Evolutionary conservation across 805 yeast species (phyloP), one percentile per base, ranked within the genome.

Genomic region (Pichia exigua): DNA sequence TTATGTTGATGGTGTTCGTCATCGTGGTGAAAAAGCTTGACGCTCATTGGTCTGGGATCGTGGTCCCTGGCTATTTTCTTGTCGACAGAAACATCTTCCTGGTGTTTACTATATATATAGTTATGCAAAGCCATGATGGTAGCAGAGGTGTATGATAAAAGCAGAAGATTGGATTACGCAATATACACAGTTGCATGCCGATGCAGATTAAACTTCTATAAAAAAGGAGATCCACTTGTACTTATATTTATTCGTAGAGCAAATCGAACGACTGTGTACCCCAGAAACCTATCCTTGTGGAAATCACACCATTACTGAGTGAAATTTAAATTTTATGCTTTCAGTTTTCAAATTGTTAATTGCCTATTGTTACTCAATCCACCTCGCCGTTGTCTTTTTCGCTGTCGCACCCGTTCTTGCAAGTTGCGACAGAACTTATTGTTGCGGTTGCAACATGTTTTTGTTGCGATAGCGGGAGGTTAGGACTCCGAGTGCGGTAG

Each of bases 121-220:
- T 73, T 73, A 54, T 74, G 71, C 9, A 73, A 61, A 0, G 78
- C 78, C 78, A 73, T 73, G n/a, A 2, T 20, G 43, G 18, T 24
- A 5, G 24, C 24, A 40, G 35, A 35, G 46, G 15, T 17, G n/a
- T 26, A n/a, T 15, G 18, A 32, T 24, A 27, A 11, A 18, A 39
- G 43, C 42, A 45, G 28, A n/a, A 35, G 28, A 24, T 3, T 10
- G 1, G 21, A 6, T 4, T n/a, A n/a, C n/a, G 13, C 7, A 30
- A 10, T 3, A 30, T 30, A 12, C 12, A 35, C 18, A 35, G 11
- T n/a, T 35, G 20, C 39, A n/a, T n/a, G 9, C 18, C 17, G 20
- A 20, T 35, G n/a, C 20, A 35, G 9, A 35, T 35, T 35, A 35
- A 1, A 35, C 39, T 35, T 35, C 18, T 35, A n/a, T 7, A 7